phyloP scores from a whole-genome alignment of 1,139 yeast species.

The Debaryomycetaceae sp. region DNA sequence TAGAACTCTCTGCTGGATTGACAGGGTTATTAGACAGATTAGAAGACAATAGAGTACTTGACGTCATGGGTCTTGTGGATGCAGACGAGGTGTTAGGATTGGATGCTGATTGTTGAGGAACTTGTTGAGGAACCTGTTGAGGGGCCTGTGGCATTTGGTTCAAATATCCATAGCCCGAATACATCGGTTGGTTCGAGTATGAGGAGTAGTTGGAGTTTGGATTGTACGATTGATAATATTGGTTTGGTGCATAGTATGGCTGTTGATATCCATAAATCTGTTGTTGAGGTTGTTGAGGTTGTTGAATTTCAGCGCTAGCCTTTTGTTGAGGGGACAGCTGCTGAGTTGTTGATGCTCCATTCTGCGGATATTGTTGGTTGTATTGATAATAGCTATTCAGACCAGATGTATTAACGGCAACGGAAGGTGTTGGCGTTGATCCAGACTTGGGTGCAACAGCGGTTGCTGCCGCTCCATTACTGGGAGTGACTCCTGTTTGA shows the following conservation, averaged over 20 bases:
- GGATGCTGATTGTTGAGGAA: constrained; percentile 5
- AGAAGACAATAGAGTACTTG: neutral
- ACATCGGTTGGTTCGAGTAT: constrained; percentile 19
- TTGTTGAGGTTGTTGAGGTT: constrained; percentile 10
- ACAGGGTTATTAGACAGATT: neutral
- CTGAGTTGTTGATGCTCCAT: constrained; percentile 5
- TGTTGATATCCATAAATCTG: constrained; percentile 18
- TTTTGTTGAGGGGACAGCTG: constrained; percentile 13
- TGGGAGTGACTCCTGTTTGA: constrained; percentile 49
- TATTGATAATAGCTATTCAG: constrained; percentile 20
- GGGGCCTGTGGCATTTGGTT: constrained; percentile 10
- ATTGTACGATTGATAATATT: constrained; percentile 20
- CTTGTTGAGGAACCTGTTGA: constrained; percentile 10
- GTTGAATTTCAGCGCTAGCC: constrained; percentile 6
- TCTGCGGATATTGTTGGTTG: constrained; percentile 13
- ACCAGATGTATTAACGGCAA: constrained; percentile 11
- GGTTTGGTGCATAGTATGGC: constrained; percentile 21
- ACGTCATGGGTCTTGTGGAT: constrained; percentile 3
- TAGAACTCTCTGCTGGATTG: constrained; percentile 1
- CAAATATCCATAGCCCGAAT: constrained; percentile 17
- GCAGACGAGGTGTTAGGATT: constrained; percentile 2
- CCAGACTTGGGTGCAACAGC: constrained; percentile 10
- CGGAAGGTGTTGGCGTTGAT: constrained; percentile 10
- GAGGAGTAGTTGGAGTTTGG: constrained; percentile 18
- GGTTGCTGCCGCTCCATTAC: constrained; percentile 12